Base-by-base conservation (phyloP, 2,329 filamentous ascomycete genomes). In the Neonectria ditissima region DNA sequence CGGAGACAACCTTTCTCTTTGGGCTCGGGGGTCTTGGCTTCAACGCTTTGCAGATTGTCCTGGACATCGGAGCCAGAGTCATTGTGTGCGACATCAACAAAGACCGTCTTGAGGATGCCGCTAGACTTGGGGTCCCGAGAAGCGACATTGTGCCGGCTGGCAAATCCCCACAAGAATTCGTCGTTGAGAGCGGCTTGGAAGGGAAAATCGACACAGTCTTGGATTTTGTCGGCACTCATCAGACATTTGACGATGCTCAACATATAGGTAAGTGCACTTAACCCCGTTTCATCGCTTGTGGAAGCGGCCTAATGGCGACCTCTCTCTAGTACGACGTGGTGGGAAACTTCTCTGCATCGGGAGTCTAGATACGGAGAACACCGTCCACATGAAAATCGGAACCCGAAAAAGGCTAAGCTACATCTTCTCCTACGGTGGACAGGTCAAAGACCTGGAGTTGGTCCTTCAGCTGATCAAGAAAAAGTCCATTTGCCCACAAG, bases 371-470 rank as follows among this genome's bases (percentile, higher is more conserved):
- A 69, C 73, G 0, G 75, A 78, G 37, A 82, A 82, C 51, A 78
- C 76, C 0, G 59, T 82, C 10, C 74, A 81, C 41, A 82, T 82
- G 80, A 81, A 82, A 59, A 78, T 78, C 10, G 79, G 80, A 0
- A 81, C 80, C 7, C 70, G 80, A 18, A 82, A 82, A 67, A 67
- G 80, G 30, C 66, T 82, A 3, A 77, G 72, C 13, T 80, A 77
- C 32, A 78, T 81, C 3, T 82, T 82, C 28, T 79, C 78, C 9
- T 83, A 83, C 44, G 80, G 79, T 4, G 81, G 81, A 0, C 80
- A 80, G 58, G 70, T 80, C 1, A 59, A 63, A 11, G 80, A 82
- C 56, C 65, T 84, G n/a, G 66, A 73, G 34, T 72, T 78, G 43
- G 77, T 79, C 2, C 63, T 71, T 16, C n/a, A 58, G 2, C 55